A percentile compares a stretch with the other conserved stretches of the same genome.
These are phyloP conservation scores for Phialocephala subalpina DNA, from an alignment of 2,329 filamentous ascomycete species.

Conservation along the genomic window DNA sequence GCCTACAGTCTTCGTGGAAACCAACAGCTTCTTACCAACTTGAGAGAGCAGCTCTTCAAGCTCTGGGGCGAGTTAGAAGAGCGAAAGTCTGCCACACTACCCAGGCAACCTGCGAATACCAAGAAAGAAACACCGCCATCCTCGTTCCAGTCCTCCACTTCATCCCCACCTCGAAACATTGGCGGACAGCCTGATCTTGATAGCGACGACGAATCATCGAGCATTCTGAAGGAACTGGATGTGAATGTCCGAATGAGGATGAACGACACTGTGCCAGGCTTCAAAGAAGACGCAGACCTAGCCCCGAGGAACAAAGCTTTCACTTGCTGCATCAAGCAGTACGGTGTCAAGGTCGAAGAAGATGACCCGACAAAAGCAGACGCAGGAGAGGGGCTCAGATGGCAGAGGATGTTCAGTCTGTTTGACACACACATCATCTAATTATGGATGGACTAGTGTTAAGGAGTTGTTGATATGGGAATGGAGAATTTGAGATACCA, in stretches of 20 bases:
- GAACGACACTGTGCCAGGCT: background rate
- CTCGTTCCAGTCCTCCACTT: slow-evolving; percentile 17
- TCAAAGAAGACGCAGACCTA: slow-evolving; percentile 26
- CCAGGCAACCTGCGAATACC: slow-evolving; percentile 27
- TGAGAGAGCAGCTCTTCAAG: slow-evolving; percentile 76
- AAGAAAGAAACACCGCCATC: slow-evolving; percentile 21
- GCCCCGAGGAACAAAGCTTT: slow-evolving; percentile 65
- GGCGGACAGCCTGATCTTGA: slow-evolving; percentile 38
- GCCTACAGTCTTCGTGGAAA: slow-evolving; percentile 63
- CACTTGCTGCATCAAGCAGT: slow-evolving; percentile 75
- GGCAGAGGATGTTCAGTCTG: slow-evolving; percentile 70
- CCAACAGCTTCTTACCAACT: slow-evolving; percentile 51
- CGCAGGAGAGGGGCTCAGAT: slow-evolving; percentile 56
- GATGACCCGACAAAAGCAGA: slow-evolving; percentile 52
- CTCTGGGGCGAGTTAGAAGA: slow-evolving; percentile 91
- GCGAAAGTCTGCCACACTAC: slow-evolving; percentile 55
- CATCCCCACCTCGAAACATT: slow-evolving; percentile 20
- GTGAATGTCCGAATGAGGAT: background rate
- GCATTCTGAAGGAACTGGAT: slow-evolving; percentile 7
- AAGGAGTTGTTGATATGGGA: background rate
- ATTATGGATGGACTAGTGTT: slow-evolving; percentile 1
- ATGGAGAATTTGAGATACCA: background rate
- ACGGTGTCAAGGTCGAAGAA: slow-evolving; percentile 61
- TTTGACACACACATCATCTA: slow-evolving; percentile 68
- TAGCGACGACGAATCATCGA: slow-evolving; percentile 35